A percentile compares a stretch with the other conserved stretches of the same genome.
Conservation (phyloP, 768 basidiomycete genomes). For the Kockovaella imperatae region DNA sequence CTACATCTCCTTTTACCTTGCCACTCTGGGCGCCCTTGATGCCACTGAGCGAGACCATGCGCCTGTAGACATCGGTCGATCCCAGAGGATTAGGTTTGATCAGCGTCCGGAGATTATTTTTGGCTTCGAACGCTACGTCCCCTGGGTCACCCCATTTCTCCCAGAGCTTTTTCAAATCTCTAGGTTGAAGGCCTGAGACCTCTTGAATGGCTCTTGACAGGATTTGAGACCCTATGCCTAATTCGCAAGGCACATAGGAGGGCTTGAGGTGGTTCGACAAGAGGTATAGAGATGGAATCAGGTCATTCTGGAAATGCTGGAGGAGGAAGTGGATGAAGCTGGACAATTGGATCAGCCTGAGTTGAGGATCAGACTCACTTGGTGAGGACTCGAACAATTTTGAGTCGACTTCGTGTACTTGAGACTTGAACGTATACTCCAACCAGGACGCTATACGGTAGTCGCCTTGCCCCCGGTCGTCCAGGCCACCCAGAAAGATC, state of each 20-base stretch:
- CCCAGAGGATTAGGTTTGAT: constrained; percentile 39
- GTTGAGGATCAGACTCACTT: constrained; percentile 27
- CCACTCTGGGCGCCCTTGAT: constrained; percentile 69
- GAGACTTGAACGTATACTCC: constrained; percentile 43
- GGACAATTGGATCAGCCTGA: constrained; percentile 54
- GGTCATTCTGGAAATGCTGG: constrained; percentile 58
- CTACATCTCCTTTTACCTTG: constrained; percentile 66
- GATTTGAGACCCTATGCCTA: constrained; percentile 46
- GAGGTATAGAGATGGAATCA: constrained; percentile 70
- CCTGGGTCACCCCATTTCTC: constrained; percentile 73
- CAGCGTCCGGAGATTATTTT: constrained; percentile 45
- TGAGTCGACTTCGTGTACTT: constrained; percentile 34
- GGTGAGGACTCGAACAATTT: constrained; percentile 39
- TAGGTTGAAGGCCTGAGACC: constrained; percentile 36
- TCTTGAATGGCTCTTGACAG: constrained; percentile 49
- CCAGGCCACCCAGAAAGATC: constrained; percentile 32
- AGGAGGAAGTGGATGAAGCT: constrained; percentile 68
- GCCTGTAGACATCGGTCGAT: constrained; percentile 59
- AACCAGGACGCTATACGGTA: constrained; percentile 42
- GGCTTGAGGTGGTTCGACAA: constrained; percentile 73
- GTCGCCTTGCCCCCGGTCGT: no score
- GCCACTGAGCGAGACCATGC: constrained; percentile 59
- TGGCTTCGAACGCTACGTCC: constrained; percentile 79
- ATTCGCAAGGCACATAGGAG: constrained; percentile 58
- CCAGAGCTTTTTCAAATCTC: constrained; percentile 48